Evolutionary conservation across 768 basidiomycete species (phyloP), one percentile per base, ranked within the genome.

Genomic region (Suillus bovinus): DNA sequence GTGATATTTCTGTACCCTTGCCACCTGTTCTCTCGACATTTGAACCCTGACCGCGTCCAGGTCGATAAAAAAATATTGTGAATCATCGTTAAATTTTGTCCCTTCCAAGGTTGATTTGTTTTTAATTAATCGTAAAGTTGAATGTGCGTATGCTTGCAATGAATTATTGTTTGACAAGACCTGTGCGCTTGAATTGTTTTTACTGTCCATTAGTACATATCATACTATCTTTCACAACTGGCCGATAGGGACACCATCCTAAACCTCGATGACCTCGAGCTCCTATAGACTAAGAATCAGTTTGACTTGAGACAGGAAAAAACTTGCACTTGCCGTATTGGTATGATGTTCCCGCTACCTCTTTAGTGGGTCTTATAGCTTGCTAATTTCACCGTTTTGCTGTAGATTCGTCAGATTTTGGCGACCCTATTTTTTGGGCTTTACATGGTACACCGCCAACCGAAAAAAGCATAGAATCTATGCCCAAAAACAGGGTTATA

Each of bases 21-120:
- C 6, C 24, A 39, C 36, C 24, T n/a, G 17, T 29, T 29, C n/a
- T n/a, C 34, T 29, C n/a, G 20, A 33, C 50, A 31, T 13, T 13
- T 33, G 11, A 52, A 13, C 13, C 39, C 22, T 13, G 24, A n/a
- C 53, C 24, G 34, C 2, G 8, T 38, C 36, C 59, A 38, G 38
- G 55, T n/a, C 39, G 17, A 39, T 34, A 57, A 60, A 57, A 60
- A 59, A 59, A 24, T 27, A 24, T 59, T 4, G n/a, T 60, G 36
- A 46, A 41, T 33, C 20, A 22, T 36, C 8, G 24, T 34, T 11
- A 17, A 38, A 52, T 33, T 20, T 36, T 57, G 31, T 60, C 24
- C 34, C 31, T 57, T 53, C n/a, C 54, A 17, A 27, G 36, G 9
- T 38, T 24, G 36, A 55, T 27, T 55, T 17, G 22, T 36, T 9